These are phyloP conservation scores for Solanum appendiculatum DNA, from an alignment of 257 asterid genomes.

Conservation along the genomic window DNA sequence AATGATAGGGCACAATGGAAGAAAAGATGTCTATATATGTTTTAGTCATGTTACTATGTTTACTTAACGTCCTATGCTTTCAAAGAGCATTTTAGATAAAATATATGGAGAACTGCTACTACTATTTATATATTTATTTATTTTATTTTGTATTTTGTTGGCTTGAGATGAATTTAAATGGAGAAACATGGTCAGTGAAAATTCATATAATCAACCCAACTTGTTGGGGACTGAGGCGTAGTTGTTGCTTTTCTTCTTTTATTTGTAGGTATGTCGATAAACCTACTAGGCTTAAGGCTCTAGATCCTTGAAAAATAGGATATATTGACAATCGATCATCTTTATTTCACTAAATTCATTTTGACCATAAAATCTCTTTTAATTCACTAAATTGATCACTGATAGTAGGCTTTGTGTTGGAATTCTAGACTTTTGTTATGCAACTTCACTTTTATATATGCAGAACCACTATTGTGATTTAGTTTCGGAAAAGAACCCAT, in stretches of 20 bases:
- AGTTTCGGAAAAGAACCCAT: background rate
- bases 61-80: too few species aligned
- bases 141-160: background rate
- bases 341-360: background rate
- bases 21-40: background rate
- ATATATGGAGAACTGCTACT: too few species aligned
- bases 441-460: background rate
- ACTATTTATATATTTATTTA: too few species aligned
- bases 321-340: background rate
- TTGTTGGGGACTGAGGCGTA: background rate
- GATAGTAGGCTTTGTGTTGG: background rate
- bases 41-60: background rate
- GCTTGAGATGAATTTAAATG: background rate
- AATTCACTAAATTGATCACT: background rate
- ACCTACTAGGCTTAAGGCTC: background rate
- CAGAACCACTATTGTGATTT: background rate
- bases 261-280: background rate
- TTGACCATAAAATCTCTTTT: background rate
- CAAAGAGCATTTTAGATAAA: too few species aligned
- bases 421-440: background rate
- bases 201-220: too few species aligned
- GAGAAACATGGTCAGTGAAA: background rate
- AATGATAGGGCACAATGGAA: too few species aligned
- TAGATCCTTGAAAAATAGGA: background rate
- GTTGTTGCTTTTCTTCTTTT: background rate